A percentile compares a stretch with the other conserved stretches of the same genome.
These are phyloP conservation scores for Wallacemonas sp. DNA, from an alignment of 208 protist species.

Conservation along the genomic window DNA sequence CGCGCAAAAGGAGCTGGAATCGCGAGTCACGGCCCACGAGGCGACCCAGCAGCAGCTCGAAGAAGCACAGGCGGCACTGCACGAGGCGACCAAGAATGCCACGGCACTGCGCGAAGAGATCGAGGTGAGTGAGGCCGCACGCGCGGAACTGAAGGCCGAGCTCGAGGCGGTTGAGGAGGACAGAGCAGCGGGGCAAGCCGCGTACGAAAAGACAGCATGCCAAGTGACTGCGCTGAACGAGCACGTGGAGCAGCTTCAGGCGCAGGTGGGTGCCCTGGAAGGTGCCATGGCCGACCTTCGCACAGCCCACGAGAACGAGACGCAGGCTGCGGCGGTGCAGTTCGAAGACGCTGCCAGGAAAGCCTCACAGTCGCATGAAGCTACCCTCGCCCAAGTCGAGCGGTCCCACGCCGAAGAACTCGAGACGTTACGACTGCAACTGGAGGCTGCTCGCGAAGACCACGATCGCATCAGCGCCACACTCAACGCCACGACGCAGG, in stretches of 20 bases:
- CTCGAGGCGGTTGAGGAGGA: slow-evolving; percentile 14
- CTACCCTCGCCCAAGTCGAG: not conserved
- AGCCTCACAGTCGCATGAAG: not conserved
- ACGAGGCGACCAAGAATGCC: not conserved
- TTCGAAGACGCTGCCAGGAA: slow-evolving; percentile 1
- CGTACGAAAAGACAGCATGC: not conserved
- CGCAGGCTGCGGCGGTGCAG: not conserved
- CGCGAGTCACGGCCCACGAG: not conserved
- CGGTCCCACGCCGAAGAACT: too few species aligned
- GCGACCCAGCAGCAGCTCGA: not conserved
- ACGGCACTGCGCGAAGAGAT: not conserved
- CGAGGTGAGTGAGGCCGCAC: not conserved
- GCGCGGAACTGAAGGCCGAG: not conserved
- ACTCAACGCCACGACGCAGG: too few species aligned
- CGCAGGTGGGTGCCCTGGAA: slow-evolving; percentile 2
- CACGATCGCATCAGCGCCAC: too few species aligned
- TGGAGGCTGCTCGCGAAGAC: too few species aligned
- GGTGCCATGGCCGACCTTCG: not conserved
- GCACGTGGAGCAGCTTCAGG: slow-evolving; percentile 14
- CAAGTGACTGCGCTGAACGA: slow-evolving; percentile 10
- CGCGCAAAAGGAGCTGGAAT: not conserved
- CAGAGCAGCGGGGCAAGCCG: not conserved
- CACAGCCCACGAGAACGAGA: not conserved
- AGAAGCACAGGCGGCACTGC: slow-evolving; percentile 12
- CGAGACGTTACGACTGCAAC: too few species aligned